Conservation (phyloP, 164 flowering plant species). For the Nelumbo lutea region DNA sequence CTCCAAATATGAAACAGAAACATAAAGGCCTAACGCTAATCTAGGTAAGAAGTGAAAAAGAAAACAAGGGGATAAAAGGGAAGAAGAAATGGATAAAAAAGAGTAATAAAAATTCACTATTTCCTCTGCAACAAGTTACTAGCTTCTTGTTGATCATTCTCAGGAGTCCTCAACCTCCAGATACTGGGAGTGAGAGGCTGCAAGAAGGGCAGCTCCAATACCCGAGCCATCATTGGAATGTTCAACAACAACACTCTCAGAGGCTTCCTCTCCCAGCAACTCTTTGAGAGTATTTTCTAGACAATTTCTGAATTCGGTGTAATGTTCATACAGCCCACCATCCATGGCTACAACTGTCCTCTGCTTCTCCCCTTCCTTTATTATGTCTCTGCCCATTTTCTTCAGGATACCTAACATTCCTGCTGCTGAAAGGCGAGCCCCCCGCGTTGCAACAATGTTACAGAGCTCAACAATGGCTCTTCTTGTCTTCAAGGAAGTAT, state of each 20-base stretch:
- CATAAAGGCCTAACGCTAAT: not conserved
- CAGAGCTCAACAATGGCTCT: constrained; percentile 72
- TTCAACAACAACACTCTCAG: constrained; percentile 35
- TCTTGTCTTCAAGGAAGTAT: constrained; percentile 69
- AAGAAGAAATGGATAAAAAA: not conserved
- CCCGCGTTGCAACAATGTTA: constrained; percentile 75
- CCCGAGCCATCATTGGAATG: constrained; percentile 91
- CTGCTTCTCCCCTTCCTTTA: constrained; percentile 49
- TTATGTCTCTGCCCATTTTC: constrained; percentile 76
- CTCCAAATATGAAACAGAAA: constrained; percentile 2
- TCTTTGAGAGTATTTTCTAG: constrained; percentile 66
- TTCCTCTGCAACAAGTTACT: not conserved
- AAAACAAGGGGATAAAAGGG: not conserved
- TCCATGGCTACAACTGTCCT: constrained; percentile 75
- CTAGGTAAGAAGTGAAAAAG: not conserved
- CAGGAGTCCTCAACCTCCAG: constrained; percentile 45
- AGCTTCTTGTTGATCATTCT: constrained; percentile 1
- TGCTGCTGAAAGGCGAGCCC: constrained; percentile 84
- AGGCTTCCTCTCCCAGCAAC: constrained; percentile 58
- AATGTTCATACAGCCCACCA: constrained; percentile 88
- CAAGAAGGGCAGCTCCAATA: constrained; percentile 88
- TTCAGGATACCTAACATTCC: constrained; percentile 86
- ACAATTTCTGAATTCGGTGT: constrained; percentile 56
- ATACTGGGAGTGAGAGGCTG: constrained; percentile 92
- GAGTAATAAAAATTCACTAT: not conserved